A percentile compares a stretch with the other conserved stretches of the same genome.
Evolutionary conservation across 257 asterid genomes (phyloP).

Genomic region (Buddleja alternifolia): DNA sequence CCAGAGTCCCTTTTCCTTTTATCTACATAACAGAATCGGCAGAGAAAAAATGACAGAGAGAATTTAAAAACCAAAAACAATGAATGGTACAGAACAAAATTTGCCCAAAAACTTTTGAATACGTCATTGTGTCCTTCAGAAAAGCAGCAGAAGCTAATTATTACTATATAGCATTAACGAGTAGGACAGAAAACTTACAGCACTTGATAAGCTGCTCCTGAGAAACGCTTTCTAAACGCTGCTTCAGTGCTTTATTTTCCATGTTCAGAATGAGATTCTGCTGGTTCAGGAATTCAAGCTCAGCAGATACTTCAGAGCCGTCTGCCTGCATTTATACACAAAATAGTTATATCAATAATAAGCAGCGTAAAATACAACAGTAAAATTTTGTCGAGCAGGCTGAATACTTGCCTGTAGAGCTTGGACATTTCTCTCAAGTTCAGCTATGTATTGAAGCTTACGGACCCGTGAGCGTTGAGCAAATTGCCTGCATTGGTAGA

Average conservation of each 20-base stretch:
- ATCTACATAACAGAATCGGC: background rate
- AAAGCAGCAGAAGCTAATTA: conserved; percentile 14
- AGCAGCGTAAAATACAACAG: conserved; percentile 7
- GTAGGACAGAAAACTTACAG: conserved; percentile 53
- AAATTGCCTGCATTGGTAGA: conserved; percentile 69
- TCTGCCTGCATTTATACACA: conserved; percentile 62
- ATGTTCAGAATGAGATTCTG: conserved; percentile 80
- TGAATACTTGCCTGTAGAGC: conserved; percentile 78
- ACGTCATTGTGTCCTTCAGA: background rate
- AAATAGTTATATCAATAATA: conserved; percentile 24
- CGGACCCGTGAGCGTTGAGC: conserved; percentile 99
- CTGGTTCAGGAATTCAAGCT: conserved; percentile 90
- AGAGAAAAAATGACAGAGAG: background rate
- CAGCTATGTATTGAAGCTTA: conserved; percentile 93
- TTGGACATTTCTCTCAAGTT: conserved; percentile 91
- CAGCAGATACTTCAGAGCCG: conserved; percentile 86
- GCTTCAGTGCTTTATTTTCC: conserved; percentile 95
- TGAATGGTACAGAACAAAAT: conserved; percentile 2
- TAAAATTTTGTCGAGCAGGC: conserved; percentile 30
- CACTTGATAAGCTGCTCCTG: conserved; percentile 89
- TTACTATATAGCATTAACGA: conserved; percentile 18
- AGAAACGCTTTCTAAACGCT: conserved; percentile 79
- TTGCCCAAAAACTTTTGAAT: background rate
- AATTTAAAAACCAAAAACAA: background rate
- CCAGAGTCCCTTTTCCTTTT: background rate